Evolutionary conservation across 75 land plant genomes (phyloP).

Genomic region (Selaginella moellendorffii): DNA sequence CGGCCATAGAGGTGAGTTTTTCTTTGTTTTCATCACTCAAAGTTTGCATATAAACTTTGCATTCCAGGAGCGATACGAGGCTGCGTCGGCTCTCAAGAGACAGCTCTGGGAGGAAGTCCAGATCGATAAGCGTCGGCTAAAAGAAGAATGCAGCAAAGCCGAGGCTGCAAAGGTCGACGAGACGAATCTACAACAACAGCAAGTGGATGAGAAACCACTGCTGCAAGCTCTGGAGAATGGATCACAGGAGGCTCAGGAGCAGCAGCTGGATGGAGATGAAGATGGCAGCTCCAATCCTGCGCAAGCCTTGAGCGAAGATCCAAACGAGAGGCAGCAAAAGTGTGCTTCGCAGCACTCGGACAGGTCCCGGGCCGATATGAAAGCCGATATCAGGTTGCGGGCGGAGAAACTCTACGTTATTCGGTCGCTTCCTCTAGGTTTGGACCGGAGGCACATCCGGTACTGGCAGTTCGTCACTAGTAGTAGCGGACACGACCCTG

Average conservation of each 20-base stretch:
- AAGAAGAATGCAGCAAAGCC: conserved; percentile 37
- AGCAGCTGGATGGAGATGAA: background rate
- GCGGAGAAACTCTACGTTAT: conserved; percentile 9
- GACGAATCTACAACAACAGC: too few relatives aligned
- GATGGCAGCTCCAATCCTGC: background rate
- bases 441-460: background rate
- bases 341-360: too few relatives aligned
- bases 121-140: conserved; percentile 63
- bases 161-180: too few relatives aligned
- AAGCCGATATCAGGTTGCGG: background rate
- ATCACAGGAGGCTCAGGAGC: too few relatives aligned
- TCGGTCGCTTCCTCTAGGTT: background rate
- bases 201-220: too few relatives aligned
- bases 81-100: conserved; percentile 73
- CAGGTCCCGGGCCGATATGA: background rate
- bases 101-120: conserved; percentile 99
- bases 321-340: too few relatives aligned
- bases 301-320: background rate
- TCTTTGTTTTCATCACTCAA: too few relatives aligned
- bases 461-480: conserved; percentile 10
- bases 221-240: background rate
- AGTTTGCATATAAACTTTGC: background rate
- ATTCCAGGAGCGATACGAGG: conserved; percentile 69
- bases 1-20: conserved; percentile 62
- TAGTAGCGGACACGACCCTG: conserved; percentile 1